Percentiles rank a stretch among this genome's conserved stretches.
Evolutionary conservation across 1,284 basidiomycete genomes (phyloP).

Genomic region (Cryptococcus floricola): DNA sequence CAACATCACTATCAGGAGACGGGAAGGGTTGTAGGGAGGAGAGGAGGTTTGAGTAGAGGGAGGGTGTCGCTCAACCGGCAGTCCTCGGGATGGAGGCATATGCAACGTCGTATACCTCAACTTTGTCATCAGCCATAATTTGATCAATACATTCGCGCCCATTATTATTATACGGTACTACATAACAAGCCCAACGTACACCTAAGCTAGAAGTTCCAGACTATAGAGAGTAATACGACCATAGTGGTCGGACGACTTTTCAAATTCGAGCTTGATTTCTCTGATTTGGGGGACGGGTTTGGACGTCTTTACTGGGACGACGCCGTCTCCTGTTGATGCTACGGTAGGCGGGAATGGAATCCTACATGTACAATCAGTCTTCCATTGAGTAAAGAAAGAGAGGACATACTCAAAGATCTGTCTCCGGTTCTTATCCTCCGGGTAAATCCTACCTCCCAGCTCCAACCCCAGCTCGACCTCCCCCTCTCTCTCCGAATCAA

Average conservation of each 20-base stretch:
- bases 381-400: not conserved
- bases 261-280: slow-evolving; percentile 45
- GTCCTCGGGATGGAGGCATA: not conserved
- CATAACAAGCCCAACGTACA: too few species aligned
- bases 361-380: not conserved
- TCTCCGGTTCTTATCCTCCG: slow-evolving; percentile 44
- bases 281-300: slow-evolving; percentile 2
- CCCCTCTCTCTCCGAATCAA: slow-evolving; percentile 11
- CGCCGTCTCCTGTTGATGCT: slow-evolving; percentile 3
- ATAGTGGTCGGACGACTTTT: slow-evolving; percentile 46
- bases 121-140: not conserved
- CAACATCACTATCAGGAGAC: not conserved
- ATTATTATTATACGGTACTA: not conserved
- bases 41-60: not conserved
- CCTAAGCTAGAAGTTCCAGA: slow-evolving; percentile 28
- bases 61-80: not conserved
- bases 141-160: not conserved
- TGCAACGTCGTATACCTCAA: not conserved
- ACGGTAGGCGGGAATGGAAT: slow-evolving; percentile 15
- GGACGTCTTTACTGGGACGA: slow-evolving; percentile 1
- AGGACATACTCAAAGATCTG: slow-evolving; percentile 45
- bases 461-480: slow-evolving; percentile 27
- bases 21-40: not conserved
- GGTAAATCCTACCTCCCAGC: slow-evolving; percentile 40
- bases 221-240: slow-evolving; percentile 48